phyloP scores from a whole-genome alignment of 352 stramenopile genomes.

The Pythium myriotylum region DNA sequence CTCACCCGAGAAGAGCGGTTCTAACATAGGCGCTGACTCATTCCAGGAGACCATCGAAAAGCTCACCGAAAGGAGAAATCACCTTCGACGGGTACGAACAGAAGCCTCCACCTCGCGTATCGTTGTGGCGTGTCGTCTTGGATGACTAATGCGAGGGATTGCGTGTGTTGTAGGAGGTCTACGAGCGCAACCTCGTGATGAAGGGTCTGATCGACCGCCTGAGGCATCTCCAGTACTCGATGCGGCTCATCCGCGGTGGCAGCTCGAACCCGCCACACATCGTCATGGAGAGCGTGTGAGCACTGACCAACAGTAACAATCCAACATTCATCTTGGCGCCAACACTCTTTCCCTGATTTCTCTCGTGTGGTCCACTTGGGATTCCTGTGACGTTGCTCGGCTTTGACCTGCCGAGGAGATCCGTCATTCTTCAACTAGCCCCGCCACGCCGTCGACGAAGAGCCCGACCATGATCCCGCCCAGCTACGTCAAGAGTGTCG shows the following conservation, averaged over 20 bases:
- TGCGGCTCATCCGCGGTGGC: constrained; percentile 71
- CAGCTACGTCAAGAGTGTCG: constrained; percentile 73
- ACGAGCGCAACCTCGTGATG: constrained; percentile 86
- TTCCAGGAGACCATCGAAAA: constrained; percentile 46
- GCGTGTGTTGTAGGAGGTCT: constrained; percentile 70
- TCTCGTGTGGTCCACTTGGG: constrained; percentile 24
- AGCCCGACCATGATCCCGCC: constrained; percentile 59
- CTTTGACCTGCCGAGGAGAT: background rate
- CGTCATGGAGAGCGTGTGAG: constrained; percentile 80
- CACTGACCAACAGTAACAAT: background rate
- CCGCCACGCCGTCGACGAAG: background rate
- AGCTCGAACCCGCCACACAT: constrained; percentile 58
- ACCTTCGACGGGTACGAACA: constrained; percentile 58
- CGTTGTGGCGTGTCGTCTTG: no score
- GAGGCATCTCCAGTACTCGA: constrained; percentile 75
- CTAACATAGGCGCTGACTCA: background rate
- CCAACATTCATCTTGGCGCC: background rate
- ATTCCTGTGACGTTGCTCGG: constrained; percentile 7
- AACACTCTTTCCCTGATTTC: constrained; percentile 10
- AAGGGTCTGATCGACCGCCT: constrained; percentile 83
- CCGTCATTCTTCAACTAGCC: constrained; percentile 23
- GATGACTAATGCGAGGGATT: no score
- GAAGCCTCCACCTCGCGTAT: background rate
- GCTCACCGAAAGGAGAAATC: constrained; percentile 64
- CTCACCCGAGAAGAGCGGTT: background rate